These are phyloP conservation scores for Pisolithus tinctorius DNA, from an alignment of 768 basidiomycete genomes.

Conservation along the genomic window DNA sequence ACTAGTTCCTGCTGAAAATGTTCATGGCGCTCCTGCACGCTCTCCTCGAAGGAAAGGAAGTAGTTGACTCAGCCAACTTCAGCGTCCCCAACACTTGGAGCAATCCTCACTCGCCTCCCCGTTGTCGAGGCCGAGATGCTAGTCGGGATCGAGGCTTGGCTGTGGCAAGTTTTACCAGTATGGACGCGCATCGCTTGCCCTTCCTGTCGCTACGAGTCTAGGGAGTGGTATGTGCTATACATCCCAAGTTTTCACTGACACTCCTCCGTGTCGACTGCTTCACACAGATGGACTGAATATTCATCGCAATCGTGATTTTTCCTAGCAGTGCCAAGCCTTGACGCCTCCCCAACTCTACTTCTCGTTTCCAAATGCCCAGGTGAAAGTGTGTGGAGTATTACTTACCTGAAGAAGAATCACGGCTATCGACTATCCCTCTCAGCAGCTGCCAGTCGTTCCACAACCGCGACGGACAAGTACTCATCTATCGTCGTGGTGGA, in stretches of 20 bases:
- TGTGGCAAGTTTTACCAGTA: slow-evolving; percentile 85
- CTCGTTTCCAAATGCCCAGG: slow-evolving; percentile 82
- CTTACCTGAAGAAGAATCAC: too few relatives aligned
- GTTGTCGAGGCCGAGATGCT: slow-evolving; percentile 41
- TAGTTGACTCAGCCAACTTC: too few relatives aligned
- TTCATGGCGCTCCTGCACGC: too few relatives aligned
- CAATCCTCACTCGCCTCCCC: too few relatives aligned
- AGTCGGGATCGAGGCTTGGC: slow-evolving; percentile 85
- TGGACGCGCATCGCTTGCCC: slow-evolving; percentile 79
- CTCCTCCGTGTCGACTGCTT: background rate
- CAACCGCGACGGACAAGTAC: too few relatives aligned
- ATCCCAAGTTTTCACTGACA: too few relatives aligned
- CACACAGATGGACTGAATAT: background rate
- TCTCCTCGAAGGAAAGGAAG: too few relatives aligned
- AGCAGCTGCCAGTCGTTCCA: too few relatives aligned
- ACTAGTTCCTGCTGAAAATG: too few relatives aligned
- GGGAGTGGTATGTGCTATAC: slow-evolving; percentile 63
- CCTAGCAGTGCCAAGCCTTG: slow-evolving; percentile 85
- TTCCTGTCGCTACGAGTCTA: slow-evolving; percentile 76
- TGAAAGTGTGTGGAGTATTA: slow-evolving; percentile 19
- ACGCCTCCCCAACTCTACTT: slow-evolving; percentile 91
- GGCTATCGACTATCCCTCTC: too few relatives aligned
- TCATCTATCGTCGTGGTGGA: too few relatives aligned
- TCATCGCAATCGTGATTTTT: background rate
- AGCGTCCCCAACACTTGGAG: too few relatives aligned